Percentiles rank a stretch among this genome's conserved stretches.
phyloP scores from a whole-genome alignment of 352 stramenopile species.

The Globisporangium nunn region DNA sequence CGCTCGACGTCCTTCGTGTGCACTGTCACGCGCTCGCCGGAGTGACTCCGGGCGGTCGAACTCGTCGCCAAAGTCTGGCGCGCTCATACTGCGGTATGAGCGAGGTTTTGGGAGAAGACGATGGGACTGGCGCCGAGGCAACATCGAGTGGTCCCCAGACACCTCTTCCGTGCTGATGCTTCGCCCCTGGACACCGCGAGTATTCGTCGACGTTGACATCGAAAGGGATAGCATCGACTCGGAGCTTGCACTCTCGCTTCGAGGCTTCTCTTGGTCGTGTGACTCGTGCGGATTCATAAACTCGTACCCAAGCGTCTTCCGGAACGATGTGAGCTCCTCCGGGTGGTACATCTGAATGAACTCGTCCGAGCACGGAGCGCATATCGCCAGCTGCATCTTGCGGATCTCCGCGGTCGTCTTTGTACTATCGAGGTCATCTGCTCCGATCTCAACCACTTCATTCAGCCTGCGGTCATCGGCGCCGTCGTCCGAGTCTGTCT shows the following conservation, averaged over 20 bases:
- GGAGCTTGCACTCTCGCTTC: slow-evolving; percentile 34
- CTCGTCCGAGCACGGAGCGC: slow-evolving; percentile 46
- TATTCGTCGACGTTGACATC: slow-evolving; percentile 35
- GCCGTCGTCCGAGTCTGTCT: slow-evolving; percentile 12
- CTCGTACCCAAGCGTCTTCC: slow-evolving; percentile 81
- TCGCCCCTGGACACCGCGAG: slow-evolving; percentile 1
- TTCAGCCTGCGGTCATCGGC: background rate
- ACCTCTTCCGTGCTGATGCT: slow-evolving; percentile 41
- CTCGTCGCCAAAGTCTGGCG: slow-evolving; percentile 68
- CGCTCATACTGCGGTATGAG: slow-evolving; percentile 63
- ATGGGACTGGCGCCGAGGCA: slow-evolving; percentile 4
- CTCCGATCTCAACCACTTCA: slow-evolving; percentile 5
- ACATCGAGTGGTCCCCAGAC: slow-evolving; percentile 22
- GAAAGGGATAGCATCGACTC: slow-evolving; percentile 35
- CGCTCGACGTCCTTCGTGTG: slow-evolving; percentile 19
- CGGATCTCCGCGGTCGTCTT: slow-evolving; percentile 2
- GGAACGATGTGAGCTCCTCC: slow-evolving; percentile 80
- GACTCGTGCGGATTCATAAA: slow-evolving; percentile 83
- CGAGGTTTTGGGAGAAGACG: slow-evolving; percentile 12
- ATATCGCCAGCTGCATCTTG: slow-evolving; percentile 6
- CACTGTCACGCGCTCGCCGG: slow-evolving; percentile 29
- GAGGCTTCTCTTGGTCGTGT: slow-evolving; percentile 39
- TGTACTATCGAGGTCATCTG: background rate
- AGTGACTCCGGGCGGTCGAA: slow-evolving; percentile 18
- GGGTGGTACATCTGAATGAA: slow-evolving; percentile 84